Base-by-base conservation (phyloP, 176 grass and related monocot genomes). In the Dendrocalamus sinicus region DNA sequence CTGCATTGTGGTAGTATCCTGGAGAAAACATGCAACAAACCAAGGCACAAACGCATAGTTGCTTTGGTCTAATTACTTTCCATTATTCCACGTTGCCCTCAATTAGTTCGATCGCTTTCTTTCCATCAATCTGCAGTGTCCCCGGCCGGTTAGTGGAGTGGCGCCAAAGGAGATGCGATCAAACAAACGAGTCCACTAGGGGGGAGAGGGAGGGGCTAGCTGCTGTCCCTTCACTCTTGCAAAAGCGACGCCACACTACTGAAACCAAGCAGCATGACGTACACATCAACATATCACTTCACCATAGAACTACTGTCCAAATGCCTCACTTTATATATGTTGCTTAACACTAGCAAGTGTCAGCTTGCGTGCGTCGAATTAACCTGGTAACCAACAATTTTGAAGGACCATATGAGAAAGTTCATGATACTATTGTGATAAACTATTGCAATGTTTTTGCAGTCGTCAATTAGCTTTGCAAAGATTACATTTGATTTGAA, bases 101-200 rank as follows among this genome's bases (percentile, higher is more conserved):
- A 45, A 23, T 43, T 22, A 5, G 8, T 47, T 35, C 16, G 22
- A 79, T 89, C 76, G 62, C 78, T 86, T 70, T 90, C 53, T 71
- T 51, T 77, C 64, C 67, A 51, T 79, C 85, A 44, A 83, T 74
- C 73, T 55, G 46, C 61, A 67, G 58, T 57, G 58, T 15, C 76
- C 3, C 26, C 62, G 51, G 86, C 72, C 41, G 62, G 62, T 47
- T 67, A 90, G 79, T 86, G 83, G 88, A 77, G 72, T 82, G 65
- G 83, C 83, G 88, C 83, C 88, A 90, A 90, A 82, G 64, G 53
- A 77, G 65, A 86, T 26, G 72, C 78, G 77, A 90, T 86, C 78
- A 63, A 81, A 10, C 41, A 86, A 55, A 52, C 64, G 77, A 89
- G 77, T 81, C 88, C 88, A 86, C 83, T 59, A 22, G 60, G 14